Evolutionary conservation across 805 yeast species (phyloP).

Genomic region (Hagleromyces aurorensis): DNA sequence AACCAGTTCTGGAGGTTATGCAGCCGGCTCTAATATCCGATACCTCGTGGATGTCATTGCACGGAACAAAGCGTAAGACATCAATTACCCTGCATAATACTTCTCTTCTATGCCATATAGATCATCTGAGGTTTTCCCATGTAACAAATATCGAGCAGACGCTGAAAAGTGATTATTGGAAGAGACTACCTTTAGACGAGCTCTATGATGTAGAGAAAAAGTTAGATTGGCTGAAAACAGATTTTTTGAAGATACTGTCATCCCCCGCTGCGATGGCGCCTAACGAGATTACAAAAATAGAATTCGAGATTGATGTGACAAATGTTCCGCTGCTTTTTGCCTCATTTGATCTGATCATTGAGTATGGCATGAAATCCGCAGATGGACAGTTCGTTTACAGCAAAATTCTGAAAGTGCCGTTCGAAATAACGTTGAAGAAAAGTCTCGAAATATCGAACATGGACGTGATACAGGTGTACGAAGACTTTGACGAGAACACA

Average conservation of each 20-base stretch:
- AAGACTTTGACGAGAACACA: slow-evolving; percentile 20
- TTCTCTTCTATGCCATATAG: slow-evolving; percentile 21
- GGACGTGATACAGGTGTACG: slow-evolving; percentile 56
- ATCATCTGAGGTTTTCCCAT: slow-evolving; percentile 19
- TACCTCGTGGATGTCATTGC: slow-evolving; percentile 26
- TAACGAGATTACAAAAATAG: slow-evolving; percentile 18
- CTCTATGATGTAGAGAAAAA: slow-evolving; percentile 22
- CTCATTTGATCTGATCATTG: slow-evolving; percentile 18
- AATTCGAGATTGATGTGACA: slow-evolving; percentile 20
- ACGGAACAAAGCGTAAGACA: slow-evolving; percentile 23
- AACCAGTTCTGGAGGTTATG: slow-evolving; percentile 25
- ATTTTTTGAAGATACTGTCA: slow-evolving; percentile 14
- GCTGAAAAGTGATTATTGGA: slow-evolving; percentile 26
- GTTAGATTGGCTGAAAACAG: slow-evolving; percentile 17
- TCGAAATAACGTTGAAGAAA: slow-evolving; percentile 39
- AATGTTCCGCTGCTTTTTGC: slow-evolving; percentile 18
- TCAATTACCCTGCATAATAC: slow-evolving; percentile 20
- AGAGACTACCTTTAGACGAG: slow-evolving; percentile 22
- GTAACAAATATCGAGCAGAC: slow-evolving; percentile 20
- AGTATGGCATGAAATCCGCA: slow-evolving; percentile 22
- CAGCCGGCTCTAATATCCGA: slow-evolving; percentile 19
- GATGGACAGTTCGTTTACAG: slow-evolving; percentile 14
- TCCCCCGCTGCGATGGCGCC: slow-evolving; percentile 18
- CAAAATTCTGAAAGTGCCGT: slow-evolving; percentile 20
- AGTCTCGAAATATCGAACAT: slow-evolving; percentile 59